Evolutionary conservation across 495 filamentous ascomycete species (phyloP).

Genomic region (Aspergillus nanangensis): DNA sequence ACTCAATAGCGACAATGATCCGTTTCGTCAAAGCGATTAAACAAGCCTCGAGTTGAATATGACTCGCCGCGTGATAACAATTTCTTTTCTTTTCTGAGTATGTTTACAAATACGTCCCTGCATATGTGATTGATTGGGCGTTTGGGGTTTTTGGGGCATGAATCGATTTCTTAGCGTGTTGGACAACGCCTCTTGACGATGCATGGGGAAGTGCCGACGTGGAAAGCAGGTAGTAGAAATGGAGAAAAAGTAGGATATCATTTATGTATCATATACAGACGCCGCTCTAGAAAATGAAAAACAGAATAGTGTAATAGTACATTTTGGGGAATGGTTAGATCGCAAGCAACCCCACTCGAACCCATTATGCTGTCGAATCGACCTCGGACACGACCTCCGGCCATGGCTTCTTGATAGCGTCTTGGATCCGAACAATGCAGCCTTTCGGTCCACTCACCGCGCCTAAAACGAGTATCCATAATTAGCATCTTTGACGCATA

Average conservation of each 20-base stretch:
- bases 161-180: neutral
- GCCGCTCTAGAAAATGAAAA: constrained; percentile 42
- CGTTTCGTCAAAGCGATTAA: constrained; percentile 44
- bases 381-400: constrained; percentile 48
- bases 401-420: constrained; percentile 89
- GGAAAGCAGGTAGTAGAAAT: neutral
- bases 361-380: constrained; percentile 34
- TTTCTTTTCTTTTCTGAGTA: constrained; percentile 21
- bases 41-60: constrained; percentile 14
- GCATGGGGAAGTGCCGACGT: neutral
- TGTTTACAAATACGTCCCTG: too few relatives aligned
- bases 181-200: too few relatives aligned
- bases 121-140: neutral
- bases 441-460: constrained; percentile 81
- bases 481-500: too few relatives aligned
- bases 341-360: neutral
- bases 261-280: constrained; percentile 46
- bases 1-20: constrained; percentile 56
- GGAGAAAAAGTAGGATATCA: constrained; percentile 37
- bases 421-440: constrained; percentile 75
- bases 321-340: constrained; percentile 20
- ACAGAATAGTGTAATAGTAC: constrained; percentile 41
- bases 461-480: constrained; percentile 47
- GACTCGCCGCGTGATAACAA: too few relatives aligned
- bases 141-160: neutral